Base-by-base conservation (phyloP, 148 eudicot genomes). In the Fallopia convolvulus region DNA sequence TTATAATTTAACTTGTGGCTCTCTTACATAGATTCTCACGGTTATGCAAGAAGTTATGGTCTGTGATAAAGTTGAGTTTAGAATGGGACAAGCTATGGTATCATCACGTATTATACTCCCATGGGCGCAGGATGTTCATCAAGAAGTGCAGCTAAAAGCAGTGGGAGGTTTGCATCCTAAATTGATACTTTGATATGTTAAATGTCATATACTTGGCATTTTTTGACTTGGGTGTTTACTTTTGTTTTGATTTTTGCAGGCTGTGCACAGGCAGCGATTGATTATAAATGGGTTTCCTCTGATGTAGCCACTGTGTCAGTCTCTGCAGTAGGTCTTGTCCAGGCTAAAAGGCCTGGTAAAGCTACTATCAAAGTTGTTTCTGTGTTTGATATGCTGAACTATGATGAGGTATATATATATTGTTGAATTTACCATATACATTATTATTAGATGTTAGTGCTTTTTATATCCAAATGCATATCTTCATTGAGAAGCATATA, bases 1-100 rank as follows among this genome's bases (percentile, higher is more conserved):
- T 20, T 48, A 6, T 3, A n/a, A 46, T 44, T 20, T 48, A 73
- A 44, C 5, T n/a, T 73, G 75, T 13, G 75, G 61, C 40, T 68
- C 77, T 76, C 70, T 74, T 20, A 10, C 77, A 46, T 77, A 90
- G 93, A 85, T 85, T 82, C 85, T 93, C 75, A 91, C 85, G 80
- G 85, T 91, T 61, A 83, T 85, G 79, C 97, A 93, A 88, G 97
- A 93, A 87, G 83, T 91, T 68, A 87, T 88, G 97, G 97, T 91
- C 32, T 93, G 98, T 74, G 82, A 84, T 56, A 86, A 81, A 84
- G 93, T 93, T 46, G 85, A 79, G 82, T 81, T 87, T 74, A 83
- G 61, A 75, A 81, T 77, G 75, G 82, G 78, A 74, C 78, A 71
- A 53, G 78, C 76, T 83, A 77, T 77, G 72, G 77, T 52, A 70